Evolutionary conservation across 768 basidiomycete genomes (phyloP).

Genomic region (Macrocybe gigantea): DNA sequence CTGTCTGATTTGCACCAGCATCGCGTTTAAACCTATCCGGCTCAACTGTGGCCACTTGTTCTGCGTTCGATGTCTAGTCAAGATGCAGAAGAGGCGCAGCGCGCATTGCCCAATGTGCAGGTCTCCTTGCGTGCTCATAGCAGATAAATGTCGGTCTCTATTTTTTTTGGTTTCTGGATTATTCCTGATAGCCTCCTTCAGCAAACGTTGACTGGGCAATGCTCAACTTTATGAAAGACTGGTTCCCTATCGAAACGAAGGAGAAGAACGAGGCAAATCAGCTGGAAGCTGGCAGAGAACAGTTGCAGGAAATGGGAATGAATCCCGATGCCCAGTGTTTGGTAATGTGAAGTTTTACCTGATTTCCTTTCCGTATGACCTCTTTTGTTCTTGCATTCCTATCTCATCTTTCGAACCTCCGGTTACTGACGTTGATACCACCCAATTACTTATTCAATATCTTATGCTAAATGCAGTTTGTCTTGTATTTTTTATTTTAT

Average conservation of each 20-base stretch:
- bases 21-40: slow-evolving; percentile 91
- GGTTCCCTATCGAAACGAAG: slow-evolving; percentile 84
- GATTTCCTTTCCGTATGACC: too few species aligned
- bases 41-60: slow-evolving; percentile 77
- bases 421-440: too few species aligned
- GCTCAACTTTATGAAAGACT: slow-evolving; percentile 83
- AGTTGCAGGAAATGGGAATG: slow-evolving; percentile 60
- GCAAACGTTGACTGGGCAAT: slow-evolving; percentile 78
- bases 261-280: slow-evolving; percentile 73
- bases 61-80: slow-evolving; percentile 77
- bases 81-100: slow-evolving; percentile 82
- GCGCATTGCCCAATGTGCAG: slow-evolving; percentile 83
- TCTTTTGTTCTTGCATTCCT: too few species aligned
- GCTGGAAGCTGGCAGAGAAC: slow-evolving; percentile 65
- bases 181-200: slow-evolving; percentile 18
- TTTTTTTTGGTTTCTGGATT: background rate
- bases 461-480: too few species aligned
- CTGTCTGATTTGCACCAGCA: slow-evolving; percentile 82
- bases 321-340: slow-evolving; percentile 37
- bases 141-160: slow-evolving; percentile 60
- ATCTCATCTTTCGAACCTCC: too few species aligned
- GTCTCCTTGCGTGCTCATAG: slow-evolving; percentile 66
- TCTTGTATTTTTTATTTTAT: too few species aligned
- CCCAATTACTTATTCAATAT: too few species aligned
- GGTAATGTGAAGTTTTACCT: slow-evolving; percentile 10